Evolutionary conservation across 768 basidiomycete species (phyloP).

Genomic region (Boletus bicolor): DNA sequence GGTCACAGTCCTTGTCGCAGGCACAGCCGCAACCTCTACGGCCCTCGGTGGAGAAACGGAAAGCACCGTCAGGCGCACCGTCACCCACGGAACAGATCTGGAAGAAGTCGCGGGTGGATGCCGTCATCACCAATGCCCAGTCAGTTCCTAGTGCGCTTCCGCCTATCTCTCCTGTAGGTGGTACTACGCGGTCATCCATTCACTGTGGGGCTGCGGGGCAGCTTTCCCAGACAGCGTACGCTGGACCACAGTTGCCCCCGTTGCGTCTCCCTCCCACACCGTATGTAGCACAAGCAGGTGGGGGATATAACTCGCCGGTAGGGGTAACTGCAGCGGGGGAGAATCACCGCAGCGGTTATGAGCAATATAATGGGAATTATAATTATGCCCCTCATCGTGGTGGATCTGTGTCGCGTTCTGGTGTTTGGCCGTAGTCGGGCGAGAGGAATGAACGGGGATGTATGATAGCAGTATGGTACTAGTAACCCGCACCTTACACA

Average conservation of each 20-base stretch:
- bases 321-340: constrained; percentile 16
- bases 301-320: constrained; percentile 24
- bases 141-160: constrained; percentile 14
- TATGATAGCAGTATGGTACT: constrained; percentile 12
- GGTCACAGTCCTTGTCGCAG: constrained; percentile 22
- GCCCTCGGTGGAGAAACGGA: constrained; percentile 53
- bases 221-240: constrained; percentile 17
- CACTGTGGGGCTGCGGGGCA: constrained; percentile 17
- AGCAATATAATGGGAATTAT: constrained; percentile 24
- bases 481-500: constrained; percentile 12
- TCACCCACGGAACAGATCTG: constrained; percentile 67
- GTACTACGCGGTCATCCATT: constrained; percentile 9
- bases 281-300: constrained; percentile 19
- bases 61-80: constrained; percentile 46
- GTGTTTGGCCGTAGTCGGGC: constrained; percentile 28
- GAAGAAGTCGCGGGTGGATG: constrained; percentile 59
- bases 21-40: constrained; percentile 30
- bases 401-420: constrained; percentile 23
- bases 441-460: constrained; percentile 7
- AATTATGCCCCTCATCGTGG: constrained; percentile 18
- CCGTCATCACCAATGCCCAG: constrained; percentile 10
- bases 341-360: constrained; percentile 22
- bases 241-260: constrained; percentile 27
- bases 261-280: constrained; percentile 23
- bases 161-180: constrained; percentile 26